Evolutionary conservation across 2,329 filamentous ascomycete genomes (phyloP), one percentile per base, ranked within the genome.

Genomic region (Ceratocystis lukuohia): DNA sequence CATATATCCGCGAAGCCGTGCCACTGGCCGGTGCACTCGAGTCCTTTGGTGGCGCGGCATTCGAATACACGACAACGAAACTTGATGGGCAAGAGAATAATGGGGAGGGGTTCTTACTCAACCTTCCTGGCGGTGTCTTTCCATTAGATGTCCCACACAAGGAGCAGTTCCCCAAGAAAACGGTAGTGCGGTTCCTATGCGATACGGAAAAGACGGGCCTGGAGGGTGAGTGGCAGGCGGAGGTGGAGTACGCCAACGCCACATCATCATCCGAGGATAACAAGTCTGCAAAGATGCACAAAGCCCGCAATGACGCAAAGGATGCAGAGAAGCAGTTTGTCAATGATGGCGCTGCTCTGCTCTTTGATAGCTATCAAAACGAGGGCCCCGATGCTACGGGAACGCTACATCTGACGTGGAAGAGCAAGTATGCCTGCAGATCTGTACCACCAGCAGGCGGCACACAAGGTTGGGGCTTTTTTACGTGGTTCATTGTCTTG

Each of bases 401-500:
- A 68, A 82, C 90, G 10, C 76, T 97, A 69, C 84, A 86, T 65
- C 75, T 97, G 72, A 86, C 88, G 45, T 99, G 93, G 93, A 79
- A 82, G 73, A 96, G 93, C 15, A 91, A 93, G 75, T 86, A 91
- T 73, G 93, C 90, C 0, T 97, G 94, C 74, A 86, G 91, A 73
- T 79, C 71, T 45, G 76, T 78, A 37, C 77, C 78, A 69, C 76
- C 78, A 61, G 76, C 79, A 17, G 78, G 77, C 8, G 77, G 79
- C 53, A 75, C 73, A 33, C 70, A 80, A 65, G 82, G 84, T 73
- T 97, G 93, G 94, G 94, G 94, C 1, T 94, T 96, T 80, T 97
- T 97, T 73, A 96, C 93, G 20, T 99, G 94, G 94, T 84, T 97
- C 72, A 84, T 97, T 71, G 86, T 99, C 71, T 85, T 97, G 91